Evolutionary conservation across 192 early-diverging fungal species (phyloP).

Genomic region (Gigaspora rosea): DNA sequence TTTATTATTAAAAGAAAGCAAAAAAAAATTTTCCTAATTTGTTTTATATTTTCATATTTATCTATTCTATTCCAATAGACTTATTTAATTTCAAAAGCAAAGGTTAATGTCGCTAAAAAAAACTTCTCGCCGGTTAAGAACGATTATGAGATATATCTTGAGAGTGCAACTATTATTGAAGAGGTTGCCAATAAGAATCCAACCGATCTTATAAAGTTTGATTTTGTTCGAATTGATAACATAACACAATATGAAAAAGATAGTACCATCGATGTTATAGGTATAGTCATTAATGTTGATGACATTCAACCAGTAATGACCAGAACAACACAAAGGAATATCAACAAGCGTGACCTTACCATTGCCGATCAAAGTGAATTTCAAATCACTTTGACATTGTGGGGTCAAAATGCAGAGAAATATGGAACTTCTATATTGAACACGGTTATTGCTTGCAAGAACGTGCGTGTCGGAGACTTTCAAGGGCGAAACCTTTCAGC

Average conservation of each 20-base stretch:
- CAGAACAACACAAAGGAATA: constrained; percentile 57
- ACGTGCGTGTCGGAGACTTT: constrained; percentile 85
- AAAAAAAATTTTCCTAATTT: not conserved
- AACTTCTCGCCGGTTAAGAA: constrained; percentile 81
- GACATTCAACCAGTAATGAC: constrained; percentile 64
- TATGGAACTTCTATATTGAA: constrained; percentile 49
- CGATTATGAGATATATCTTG: constrained; percentile 91
- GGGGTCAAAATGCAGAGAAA: constrained; percentile 77
- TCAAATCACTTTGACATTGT: constrained; percentile 81
- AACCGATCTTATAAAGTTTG: constrained; percentile 36
- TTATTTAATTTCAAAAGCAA: constrained; percentile 83
- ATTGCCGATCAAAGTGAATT: constrained; percentile 77
- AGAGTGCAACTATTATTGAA: constrained; percentile 66
- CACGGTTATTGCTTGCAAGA: constrained; percentile 82
- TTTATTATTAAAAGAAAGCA: not conserved
- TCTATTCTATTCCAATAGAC: constrained; percentile 37
- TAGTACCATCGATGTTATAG: constrained; percentile 75
- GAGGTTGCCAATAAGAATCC: constrained; percentile 27
- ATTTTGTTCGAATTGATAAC: constrained; percentile 69
- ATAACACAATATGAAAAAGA: constrained; percentile 74
- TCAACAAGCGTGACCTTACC: constrained; percentile 81
- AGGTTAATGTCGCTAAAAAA: constrained; percentile 82
- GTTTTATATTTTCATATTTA: not conserved
- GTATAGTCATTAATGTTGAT: constrained; percentile 65
- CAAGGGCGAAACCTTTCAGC: constrained; percentile 64